These are phyloP conservation scores for Aspergillus bombycis DNA, from an alignment of 2,329 filamentous ascomycete genomes.

Conservation along the genomic window DNA sequence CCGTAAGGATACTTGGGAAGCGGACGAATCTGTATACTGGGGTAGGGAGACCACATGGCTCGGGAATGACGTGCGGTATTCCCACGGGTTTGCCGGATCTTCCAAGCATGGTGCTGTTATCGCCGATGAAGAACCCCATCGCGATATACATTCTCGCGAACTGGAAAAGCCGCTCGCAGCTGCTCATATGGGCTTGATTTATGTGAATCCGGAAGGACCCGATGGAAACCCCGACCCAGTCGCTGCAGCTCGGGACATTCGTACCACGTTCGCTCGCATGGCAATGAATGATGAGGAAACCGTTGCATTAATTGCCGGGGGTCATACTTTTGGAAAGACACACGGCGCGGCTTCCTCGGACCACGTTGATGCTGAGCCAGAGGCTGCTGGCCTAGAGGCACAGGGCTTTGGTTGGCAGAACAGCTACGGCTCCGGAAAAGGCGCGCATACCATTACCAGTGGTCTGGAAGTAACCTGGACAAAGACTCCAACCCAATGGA, in stretches of 20 bases:
- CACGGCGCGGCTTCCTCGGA: slow-evolving; percentile 70
- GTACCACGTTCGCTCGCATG: slow-evolving; percentile 75
- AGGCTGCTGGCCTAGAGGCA: slow-evolving; percentile 63
- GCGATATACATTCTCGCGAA: slow-evolving; percentile 61
- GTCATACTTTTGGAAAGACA: slow-evolving; percentile 79
- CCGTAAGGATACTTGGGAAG: slow-evolving; percentile 72
- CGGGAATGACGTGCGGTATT: slow-evolving; percentile 72
- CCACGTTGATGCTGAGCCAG: slow-evolving; percentile 69
- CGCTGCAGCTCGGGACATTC: slow-evolving; percentile 72
- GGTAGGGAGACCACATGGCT: slow-evolving; percentile 75
- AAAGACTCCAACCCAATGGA: slow-evolving; percentile 75
- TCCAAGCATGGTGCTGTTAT: slow-evolving; percentile 31
- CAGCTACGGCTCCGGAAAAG: slow-evolving; percentile 66
- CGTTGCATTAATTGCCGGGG: slow-evolving; percentile 75
- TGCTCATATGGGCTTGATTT: slow-evolving; percentile 76
- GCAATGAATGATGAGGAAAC: slow-evolving; percentile 84
- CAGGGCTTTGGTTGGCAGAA: slow-evolving; percentile 76
- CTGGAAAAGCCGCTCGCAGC: slow-evolving; percentile 70
- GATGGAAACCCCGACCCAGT: slow-evolving; percentile 71
- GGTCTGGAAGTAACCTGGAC: slow-evolving; percentile 82
- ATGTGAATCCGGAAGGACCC: slow-evolving; percentile 79
- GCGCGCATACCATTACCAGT: slow-evolving; percentile 72
- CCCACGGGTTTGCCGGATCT: slow-evolving; percentile 21
- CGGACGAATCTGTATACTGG: slow-evolving; percentile 78
- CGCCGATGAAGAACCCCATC: slow-evolving; percentile 11